Base-by-base conservation (phyloP, 176 grass and related monocot genomes). In the Tillandsia fasciculata region DNA sequence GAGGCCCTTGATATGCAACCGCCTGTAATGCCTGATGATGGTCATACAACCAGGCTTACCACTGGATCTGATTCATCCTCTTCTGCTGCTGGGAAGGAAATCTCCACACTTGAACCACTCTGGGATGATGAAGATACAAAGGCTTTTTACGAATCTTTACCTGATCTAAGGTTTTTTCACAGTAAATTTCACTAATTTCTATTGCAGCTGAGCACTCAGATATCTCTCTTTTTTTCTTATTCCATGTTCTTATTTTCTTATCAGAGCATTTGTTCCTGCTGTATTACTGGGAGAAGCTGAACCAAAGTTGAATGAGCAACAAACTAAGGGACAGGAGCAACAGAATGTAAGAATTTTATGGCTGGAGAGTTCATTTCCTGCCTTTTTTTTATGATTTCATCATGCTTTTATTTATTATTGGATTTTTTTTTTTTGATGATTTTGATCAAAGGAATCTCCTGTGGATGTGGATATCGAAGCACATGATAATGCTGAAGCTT, bases 71-170 rank as follows among this genome's bases (percentile, higher is more conserved):
- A 99, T 63, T 79, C 69, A 18, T 72, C 80, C 15, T 82, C 89
- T 7, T 73, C 84, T 80, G 64, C 69, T 51, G 66, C 72, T 59
- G 84, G 72, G 48, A 99, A 99, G 84, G 94, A 99, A 56, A 67
- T 80, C 72, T 79, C 95, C 68, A 64, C 74, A 42, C 63, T 88
- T 74, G 95, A 99, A 80, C 90, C 95, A 77, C 82, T 99, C 75
- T 99, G 95, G 95, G 95, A 99, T 68, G 90, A 99, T 68, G 95
- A 99, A 49, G 95, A 99, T 78, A 99, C 95, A n/a, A 93, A 82
- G 65, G 70, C 95, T 33, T 99, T 99, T 75, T 99, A 99, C 67
- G 95, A 99, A 79, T 93, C 87, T 50, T 86, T 99, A 80, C 90
- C 95, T 78, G 90, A 94, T 79, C 84, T 99, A 47, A 99, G 95